Evolutionary conservation across 23 red algal species (phyloP).

Genomic region (Chondrus crispus): DNA sequence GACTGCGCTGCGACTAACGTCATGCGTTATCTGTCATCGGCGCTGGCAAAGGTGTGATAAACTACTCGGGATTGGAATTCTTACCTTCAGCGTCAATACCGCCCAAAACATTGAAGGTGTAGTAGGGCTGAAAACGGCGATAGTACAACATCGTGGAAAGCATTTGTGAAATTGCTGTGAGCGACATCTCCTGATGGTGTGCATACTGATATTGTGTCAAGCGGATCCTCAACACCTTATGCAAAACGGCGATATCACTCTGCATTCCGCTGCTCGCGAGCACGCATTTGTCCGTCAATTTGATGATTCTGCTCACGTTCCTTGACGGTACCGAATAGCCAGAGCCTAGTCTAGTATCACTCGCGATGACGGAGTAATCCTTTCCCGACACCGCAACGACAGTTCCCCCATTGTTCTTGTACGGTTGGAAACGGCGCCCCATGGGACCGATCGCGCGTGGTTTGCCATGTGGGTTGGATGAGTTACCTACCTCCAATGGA

Average conservation of each 20-base stretch:
- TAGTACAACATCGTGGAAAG: slow-evolving; percentile 92
- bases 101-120: slow-evolving; percentile 97
- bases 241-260: slow-evolving; percentile 80
- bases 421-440: slow-evolving; percentile 72
- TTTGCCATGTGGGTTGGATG: neutral
- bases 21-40: no score
- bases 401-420: slow-evolving; percentile 93
- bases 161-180: slow-evolving; percentile 68
- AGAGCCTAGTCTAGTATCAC: slow-evolving; percentile 86
- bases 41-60: no score
- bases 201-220: slow-evolving; percentile 73
- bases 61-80: neutral
- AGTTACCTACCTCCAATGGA: slow-evolving; percentile 7
- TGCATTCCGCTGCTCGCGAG: slow-evolving; percentile 93
- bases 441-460: neutral
- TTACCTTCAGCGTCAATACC: slow-evolving; percentile 89
- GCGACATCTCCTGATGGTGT: slow-evolving; percentile 82
- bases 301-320: slow-evolving; percentile 66
- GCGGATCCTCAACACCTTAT: slow-evolving; percentile 88
- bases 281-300: slow-evolving; percentile 80
- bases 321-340: slow-evolving; percentile 89
- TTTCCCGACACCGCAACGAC: slow-evolving; percentile 82
- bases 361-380: slow-evolving; percentile 87
- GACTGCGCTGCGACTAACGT: no score
- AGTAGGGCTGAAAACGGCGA: slow-evolving; percentile 92